Conservation (phyloP, 108 stramenopile species). For the Skeletonema marinoi region DNA sequence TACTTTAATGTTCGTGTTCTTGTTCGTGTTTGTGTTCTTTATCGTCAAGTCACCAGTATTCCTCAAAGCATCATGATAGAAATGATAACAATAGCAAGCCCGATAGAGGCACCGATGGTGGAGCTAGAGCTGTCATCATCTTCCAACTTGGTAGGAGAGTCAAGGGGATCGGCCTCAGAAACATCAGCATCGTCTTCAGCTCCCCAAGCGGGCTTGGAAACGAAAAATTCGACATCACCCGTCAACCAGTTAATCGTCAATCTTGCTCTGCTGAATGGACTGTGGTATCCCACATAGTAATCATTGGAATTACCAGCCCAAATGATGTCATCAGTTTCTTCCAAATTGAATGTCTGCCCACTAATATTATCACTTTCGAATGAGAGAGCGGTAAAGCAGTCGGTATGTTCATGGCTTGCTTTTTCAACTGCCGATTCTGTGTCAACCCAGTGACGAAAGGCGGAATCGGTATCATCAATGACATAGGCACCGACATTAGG, state of each 20-base stretch:
- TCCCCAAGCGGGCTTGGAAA: neutral
- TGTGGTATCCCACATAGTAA: constrained; percentile 59
- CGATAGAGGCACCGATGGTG: too few relatives aligned
- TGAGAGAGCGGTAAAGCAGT: constrained; percentile 66
- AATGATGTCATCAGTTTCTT: constrained; percentile 63
- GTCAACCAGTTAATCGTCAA: constrained; percentile 36
- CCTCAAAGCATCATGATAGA: too few relatives aligned
- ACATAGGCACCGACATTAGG: constrained; percentile 48
- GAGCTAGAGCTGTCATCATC: too few relatives aligned
- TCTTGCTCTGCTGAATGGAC: constrained; percentile 24
- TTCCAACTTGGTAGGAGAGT: too few relatives aligned
- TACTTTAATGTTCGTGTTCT: too few relatives aligned
- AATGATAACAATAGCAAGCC: too few relatives aligned
- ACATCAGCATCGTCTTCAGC: neutral
- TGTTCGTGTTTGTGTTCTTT: too few relatives aligned
- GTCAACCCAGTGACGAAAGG: constrained; percentile 67
- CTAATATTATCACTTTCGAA: constrained; percentile 58
- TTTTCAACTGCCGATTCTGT: constrained; percentile 30
- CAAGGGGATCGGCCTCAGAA: too few relatives aligned
- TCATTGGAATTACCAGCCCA: constrained; percentile 70
- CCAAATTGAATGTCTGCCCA: constrained; percentile 36
- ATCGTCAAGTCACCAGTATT: too few relatives aligned
- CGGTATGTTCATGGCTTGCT: constrained; percentile 20
- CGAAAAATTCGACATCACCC: neutral
- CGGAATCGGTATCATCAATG: constrained; percentile 33